Conservation (phyloP, 176 grass and related monocot species). For the Hordeum marinum region DNA sequence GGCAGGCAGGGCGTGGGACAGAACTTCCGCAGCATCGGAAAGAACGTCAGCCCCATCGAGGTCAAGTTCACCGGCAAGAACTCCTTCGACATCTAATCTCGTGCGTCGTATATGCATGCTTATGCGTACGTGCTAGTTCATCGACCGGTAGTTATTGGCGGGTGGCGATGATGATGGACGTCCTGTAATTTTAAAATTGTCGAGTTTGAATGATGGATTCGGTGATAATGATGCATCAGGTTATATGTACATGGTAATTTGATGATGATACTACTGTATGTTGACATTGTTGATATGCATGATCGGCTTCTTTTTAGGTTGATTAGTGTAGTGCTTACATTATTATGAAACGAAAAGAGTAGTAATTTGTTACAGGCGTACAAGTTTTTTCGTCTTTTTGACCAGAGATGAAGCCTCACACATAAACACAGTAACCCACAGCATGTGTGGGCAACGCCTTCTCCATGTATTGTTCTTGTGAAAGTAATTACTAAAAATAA, state of each 20-base stretch:
- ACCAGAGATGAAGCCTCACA: too few species aligned
- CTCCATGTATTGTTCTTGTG: too few species aligned
- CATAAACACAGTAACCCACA: too few species aligned
- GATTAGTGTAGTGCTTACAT: too few species aligned
- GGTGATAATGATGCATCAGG: background rate
- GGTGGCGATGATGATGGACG: background rate
- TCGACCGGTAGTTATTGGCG: background rate
- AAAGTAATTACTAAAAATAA: too few species aligned
- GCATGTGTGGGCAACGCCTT: too few species aligned
- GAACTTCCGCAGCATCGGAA: conserved; percentile 88
- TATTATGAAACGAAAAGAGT: too few species aligned
- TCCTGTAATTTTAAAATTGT: conserved; percentile 36
- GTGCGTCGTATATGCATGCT: background rate
- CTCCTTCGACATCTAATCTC: conserved; percentile 50
- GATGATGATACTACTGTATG: background rate
- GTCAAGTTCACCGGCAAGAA: conserved; percentile 99
- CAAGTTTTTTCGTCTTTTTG: too few species aligned
- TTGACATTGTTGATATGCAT: background rate
- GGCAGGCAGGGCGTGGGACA: conserved; percentile 70
- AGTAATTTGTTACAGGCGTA: too few species aligned
- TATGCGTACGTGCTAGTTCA: background rate
- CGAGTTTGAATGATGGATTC: conserved; percentile 14
- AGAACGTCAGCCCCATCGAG: conserved; percentile 92
- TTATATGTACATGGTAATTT: conserved; percentile 32
- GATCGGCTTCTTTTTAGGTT: background rate